Evolutionary conservation across 768 basidiomycete genomes (phyloP).

Genomic region (Omphalotus guepiniiformis): DNA sequence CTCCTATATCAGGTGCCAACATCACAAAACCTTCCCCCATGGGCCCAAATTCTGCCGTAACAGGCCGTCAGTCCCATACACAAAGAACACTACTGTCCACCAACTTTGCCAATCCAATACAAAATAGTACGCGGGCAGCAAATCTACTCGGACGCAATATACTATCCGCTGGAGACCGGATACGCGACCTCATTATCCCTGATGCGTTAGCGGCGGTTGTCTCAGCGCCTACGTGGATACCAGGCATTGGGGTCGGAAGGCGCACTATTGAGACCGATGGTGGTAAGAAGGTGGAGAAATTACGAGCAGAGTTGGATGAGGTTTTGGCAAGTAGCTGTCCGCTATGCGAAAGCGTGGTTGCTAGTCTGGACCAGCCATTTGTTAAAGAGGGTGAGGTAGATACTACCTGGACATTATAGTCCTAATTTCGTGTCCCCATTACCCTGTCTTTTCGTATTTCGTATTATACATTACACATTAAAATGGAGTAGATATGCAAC

Average conservation of each 20-base stretch:
- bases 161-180: constrained; percentile 81
- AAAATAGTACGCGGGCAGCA: constrained; percentile 61
- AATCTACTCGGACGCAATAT: constrained; percentile 74
- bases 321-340: constrained; percentile 88
- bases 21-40: constrained; percentile 27
- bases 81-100: constrained; percentile 73
- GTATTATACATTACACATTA: not conserved
- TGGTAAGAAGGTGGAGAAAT: constrained; percentile 61
- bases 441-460: not conserved
- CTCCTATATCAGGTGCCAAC: constrained; percentile 26
- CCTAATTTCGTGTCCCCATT: not conserved
- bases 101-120: constrained; percentile 60
- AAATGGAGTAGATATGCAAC: not conserved
- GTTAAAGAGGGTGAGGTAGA: constrained; percentile 75
- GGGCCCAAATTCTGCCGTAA: constrained; percentile 21
- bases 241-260: constrained; percentile 55
- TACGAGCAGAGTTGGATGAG: constrained; percentile 85
- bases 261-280: constrained; percentile 47
- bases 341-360: constrained; percentile 87
- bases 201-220: constrained; percentile 88
- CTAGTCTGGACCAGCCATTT: constrained; percentile 84
- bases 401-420: constrained; percentile 68
- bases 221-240: constrained; percentile 73
- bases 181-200: constrained; percentile 91
- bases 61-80: constrained; percentile 38